phyloP scores from a whole-genome alignment of 805 yeast species.

The Pachysolen tannophilus region DNA sequence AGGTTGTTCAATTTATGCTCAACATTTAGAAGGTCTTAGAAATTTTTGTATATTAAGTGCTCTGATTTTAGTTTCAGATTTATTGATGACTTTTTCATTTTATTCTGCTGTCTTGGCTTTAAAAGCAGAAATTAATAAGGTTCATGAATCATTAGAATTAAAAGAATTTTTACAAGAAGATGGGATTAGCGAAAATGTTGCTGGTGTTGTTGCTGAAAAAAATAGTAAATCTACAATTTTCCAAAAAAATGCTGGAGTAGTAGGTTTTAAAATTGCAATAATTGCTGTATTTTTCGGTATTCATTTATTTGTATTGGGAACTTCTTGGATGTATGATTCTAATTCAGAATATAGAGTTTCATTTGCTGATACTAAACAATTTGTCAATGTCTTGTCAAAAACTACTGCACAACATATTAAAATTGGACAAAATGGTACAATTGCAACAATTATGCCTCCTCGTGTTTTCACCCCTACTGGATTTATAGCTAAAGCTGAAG shows the following conservation, averaged over 20 bases:
- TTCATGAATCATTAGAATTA: constrained; percentile 72
- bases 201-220: constrained; percentile 54
- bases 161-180: constrained; percentile 86
- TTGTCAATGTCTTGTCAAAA: constrained; percentile 27
- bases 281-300: constrained; percentile 51
- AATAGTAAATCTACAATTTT: constrained; percentile 22
- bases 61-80: constrained; percentile 62
- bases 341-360: constrained; percentile 12
- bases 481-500: constrained; percentile 52
- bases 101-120: constrained; percentile 77
- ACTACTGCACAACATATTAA: constrained; percentile 34
- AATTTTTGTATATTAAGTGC: constrained; percentile 76
- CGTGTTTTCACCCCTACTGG: constrained; percentile 53
- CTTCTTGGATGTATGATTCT: constrained; percentile 58
- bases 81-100: constrained; percentile 69
- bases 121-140: constrained; percentile 81
- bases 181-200: constrained; percentile 70
- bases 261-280: constrained; percentile 52
- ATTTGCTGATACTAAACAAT: constrained; percentile 8
- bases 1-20: constrained; percentile 58
- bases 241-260: constrained; percentile 33
- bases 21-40: constrained; percentile 61
- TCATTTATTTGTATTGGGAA: constrained; percentile 62
- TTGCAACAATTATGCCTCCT: constrained; percentile 52
- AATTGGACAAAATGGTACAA: constrained; percentile 32